Evolutionary conservation across 805 yeast genomes (phyloP).

Genomic region (Komagataella pseudopastoris): DNA sequence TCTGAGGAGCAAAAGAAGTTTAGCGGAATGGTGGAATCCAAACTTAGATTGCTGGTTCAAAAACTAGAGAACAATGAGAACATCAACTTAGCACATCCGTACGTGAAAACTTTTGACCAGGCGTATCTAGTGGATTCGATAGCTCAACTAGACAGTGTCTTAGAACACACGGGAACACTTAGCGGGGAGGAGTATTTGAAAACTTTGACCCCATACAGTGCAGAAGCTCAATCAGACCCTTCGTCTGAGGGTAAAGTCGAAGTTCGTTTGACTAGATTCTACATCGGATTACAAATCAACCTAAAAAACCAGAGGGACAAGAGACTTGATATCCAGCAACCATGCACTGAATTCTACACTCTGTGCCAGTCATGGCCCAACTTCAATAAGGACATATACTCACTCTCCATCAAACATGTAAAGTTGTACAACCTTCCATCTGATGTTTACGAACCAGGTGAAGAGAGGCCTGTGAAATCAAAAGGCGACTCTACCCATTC

Average conservation of each 20-base stretch:
- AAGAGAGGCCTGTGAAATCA: constrained; percentile 54
- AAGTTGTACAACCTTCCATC: constrained; percentile 73
- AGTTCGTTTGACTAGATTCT: constrained; percentile 61
- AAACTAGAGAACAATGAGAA: constrained; percentile 73
- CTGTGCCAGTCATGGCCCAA: constrained; percentile 63
- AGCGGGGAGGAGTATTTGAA: constrained; percentile 29
- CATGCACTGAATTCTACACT: constrained; percentile 80
- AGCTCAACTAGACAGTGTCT: constrained; percentile 20
- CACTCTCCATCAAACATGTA: constrained; percentile 58
- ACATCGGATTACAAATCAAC: constrained; percentile 59
- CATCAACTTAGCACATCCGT: constrained; percentile 81
- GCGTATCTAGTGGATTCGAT: constrained; percentile 29
- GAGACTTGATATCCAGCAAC: constrained; percentile 73
- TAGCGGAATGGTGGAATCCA: constrained; percentile 90
- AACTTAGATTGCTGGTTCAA: constrained; percentile 65
- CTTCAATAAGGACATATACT: constrained; percentile 46
- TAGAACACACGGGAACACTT: constrained; percentile 37
- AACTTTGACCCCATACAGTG: constrained; percentile 4
- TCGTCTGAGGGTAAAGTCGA: constrained; percentile 8
- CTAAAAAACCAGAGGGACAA: constrained; percentile 35
- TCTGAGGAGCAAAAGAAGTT: constrained; percentile 80
- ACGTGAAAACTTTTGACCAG: constrained; percentile 58
- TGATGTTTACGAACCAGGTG: constrained; percentile 75
- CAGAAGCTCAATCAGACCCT: constrained; percentile 2
- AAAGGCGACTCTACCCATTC: constrained; percentile 9